Conservation (phyloP, 2,329 filamentous ascomycete species). For the Hawksworthiomyces lignivorus region DNA sequence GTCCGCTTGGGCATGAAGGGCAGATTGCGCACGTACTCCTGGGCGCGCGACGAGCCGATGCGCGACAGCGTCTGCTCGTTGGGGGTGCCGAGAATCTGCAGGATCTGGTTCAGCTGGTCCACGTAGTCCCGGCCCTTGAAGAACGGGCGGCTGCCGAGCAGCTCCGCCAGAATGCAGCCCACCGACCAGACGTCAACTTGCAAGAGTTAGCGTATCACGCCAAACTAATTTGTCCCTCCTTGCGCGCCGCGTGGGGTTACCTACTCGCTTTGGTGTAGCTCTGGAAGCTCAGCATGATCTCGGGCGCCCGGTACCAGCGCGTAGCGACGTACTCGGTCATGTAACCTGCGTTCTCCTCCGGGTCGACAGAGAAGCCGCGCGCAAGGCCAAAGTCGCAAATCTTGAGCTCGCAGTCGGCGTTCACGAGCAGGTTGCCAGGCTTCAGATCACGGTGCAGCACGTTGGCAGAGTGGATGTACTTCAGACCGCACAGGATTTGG, state of each 20-base stretch:
- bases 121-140: constrained; percentile 99
- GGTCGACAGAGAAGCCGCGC: constrained; percentile 92
- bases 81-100: constrained; percentile 94
- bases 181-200: constrained; percentile 98
- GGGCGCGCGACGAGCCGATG: constrained; percentile 89
- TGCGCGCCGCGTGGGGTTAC: constrained; percentile 41
- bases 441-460: constrained; percentile 96
- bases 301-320: constrained; percentile 87
- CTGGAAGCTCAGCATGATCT: constrained; percentile 99
- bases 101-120: constrained; percentile 97
- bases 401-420: constrained; percentile 98
- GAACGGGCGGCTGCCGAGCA: constrained; percentile 92
- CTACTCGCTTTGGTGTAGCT: constrained; percentile 99
- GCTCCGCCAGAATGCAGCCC: constrained; percentile 92
- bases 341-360: constrained; percentile 96
- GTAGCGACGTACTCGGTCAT: constrained; percentile 99
- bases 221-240: no score
- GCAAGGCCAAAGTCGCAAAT: constrained; percentile 98
- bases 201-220: no score
- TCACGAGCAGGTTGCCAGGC: constrained; percentile 93
- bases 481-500: constrained; percentile 96
- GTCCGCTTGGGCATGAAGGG: constrained; percentile 90
- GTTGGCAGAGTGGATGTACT: constrained; percentile 98
- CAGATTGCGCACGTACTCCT: constrained; percentile 96
- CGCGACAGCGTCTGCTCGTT: constrained; percentile 90